These are phyloP conservation scores for Fusarium hostae DNA, from an alignment of 2,329 filamentous ascomycete genomes.

Conservation along the genomic window DNA sequence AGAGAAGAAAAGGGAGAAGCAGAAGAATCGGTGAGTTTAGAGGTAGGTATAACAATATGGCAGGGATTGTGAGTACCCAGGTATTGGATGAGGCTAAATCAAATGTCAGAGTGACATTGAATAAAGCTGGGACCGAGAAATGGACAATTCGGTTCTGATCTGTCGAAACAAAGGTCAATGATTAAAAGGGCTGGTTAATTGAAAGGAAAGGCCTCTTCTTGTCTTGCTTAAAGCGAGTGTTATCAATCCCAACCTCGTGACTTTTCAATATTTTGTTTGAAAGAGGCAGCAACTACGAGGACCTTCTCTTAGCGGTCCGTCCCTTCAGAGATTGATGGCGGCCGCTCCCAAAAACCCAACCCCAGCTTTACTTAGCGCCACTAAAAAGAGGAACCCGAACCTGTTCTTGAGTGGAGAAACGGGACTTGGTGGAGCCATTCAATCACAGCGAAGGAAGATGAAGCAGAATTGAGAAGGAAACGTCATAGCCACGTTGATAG, in stretches of 20 bases:
- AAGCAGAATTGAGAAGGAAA: neutral
- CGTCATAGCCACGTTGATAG: neutral
- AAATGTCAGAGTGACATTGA: constrained; percentile 30
- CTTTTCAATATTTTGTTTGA: constrained; percentile 10
- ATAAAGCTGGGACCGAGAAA: constrained; percentile 2
- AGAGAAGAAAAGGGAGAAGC: neutral
- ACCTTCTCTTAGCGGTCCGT: constrained; percentile 17
- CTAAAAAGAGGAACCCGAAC: constrained; percentile 21
- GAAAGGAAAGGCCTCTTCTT: neutral
- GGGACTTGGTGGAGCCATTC: neutral
- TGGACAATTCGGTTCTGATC: neutral
- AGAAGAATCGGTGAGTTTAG: constrained; percentile 31
- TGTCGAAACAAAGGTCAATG: neutral
- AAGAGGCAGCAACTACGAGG: neutral
- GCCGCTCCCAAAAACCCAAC: constrained; percentile 6
- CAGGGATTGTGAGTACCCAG: constrained; percentile 9
- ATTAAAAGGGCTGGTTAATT: neutral
- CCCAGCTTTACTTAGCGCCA: constrained; percentile 12
- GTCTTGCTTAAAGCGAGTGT: neutral
- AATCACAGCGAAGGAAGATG: constrained; percentile 11
- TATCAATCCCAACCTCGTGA: constrained; percentile 27
- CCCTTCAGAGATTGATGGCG: constrained; percentile 12
- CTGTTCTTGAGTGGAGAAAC: constrained; percentile 6
- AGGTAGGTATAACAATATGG: neutral
- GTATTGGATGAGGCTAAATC: constrained; percentile 17